Conservation (phyloP, 306 rosid species). For the Pyrus bretschneideri region DNA sequence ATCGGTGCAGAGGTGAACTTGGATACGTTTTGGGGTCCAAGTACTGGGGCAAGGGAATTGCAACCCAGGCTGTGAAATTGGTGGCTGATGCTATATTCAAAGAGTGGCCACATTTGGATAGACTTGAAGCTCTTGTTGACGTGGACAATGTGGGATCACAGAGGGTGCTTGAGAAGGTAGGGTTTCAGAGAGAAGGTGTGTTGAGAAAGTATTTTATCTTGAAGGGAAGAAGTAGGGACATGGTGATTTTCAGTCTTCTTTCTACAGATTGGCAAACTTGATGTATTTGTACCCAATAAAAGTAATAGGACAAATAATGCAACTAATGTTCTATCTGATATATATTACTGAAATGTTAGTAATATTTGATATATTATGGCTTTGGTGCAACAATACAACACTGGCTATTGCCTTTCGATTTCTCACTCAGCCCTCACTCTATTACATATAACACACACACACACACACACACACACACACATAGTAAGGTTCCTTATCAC, state of each 20-base stretch:
- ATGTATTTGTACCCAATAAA: not conserved
- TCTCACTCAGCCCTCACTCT: too few relatives aligned
- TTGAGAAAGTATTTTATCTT: slow-evolving; percentile 36
- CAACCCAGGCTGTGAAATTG: slow-evolving; percentile 46
- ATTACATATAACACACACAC: too few relatives aligned
- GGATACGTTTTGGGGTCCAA: slow-evolving; percentile 56
- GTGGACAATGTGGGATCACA: slow-evolving; percentile 55
- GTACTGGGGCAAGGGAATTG: slow-evolving; percentile 74
- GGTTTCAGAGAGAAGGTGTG: slow-evolving; percentile 63
- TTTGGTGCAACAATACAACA: too few relatives aligned
- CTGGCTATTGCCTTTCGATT: too few relatives aligned
- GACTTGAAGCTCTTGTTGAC: slow-evolving; percentile 73
- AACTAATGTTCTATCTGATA: not conserved
- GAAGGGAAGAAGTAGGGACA: slow-evolving; percentile 42
- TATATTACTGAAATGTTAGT: too few relatives aligned
- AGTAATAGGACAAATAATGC: not conserved
- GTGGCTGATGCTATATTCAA: slow-evolving; percentile 32
- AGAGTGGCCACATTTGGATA: slow-evolving; percentile 49
- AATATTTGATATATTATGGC: too few relatives aligned
- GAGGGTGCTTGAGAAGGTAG: slow-evolving; percentile 60
- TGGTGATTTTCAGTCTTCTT: slow-evolving; percentile 42
- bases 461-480: too few relatives aligned
- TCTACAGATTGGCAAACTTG: slow-evolving; percentile 17
- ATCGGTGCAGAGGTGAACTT: slow-evolving; percentile 37
- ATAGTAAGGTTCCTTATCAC: too few relatives aligned